Conservation (phyloP, 1,284 basidiomycete species). For the Erythrobasidium hasegawianum region DNA sequence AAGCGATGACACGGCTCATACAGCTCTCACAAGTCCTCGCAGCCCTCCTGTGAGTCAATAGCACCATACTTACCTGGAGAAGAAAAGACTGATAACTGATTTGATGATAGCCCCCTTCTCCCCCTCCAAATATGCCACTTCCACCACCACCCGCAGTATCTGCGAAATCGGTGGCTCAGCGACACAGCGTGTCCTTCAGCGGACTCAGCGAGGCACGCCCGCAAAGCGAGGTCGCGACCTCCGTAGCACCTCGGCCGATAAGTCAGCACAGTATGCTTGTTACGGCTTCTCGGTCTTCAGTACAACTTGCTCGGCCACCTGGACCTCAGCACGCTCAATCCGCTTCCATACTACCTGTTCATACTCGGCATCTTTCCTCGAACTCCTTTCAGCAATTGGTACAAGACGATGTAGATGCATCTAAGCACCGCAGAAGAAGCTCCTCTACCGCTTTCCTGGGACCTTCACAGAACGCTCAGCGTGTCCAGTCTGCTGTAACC, state of each 20-base stretch:
- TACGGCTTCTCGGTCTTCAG: not conserved
- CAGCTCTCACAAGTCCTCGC: not conserved
- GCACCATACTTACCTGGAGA: not conserved
- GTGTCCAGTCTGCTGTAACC: too few relatives aligned
- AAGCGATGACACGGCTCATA: not conserved
- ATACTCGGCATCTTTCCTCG: not conserved
- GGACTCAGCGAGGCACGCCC: not conserved
- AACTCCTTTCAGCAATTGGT: not conserved
- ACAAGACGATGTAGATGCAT: not conserved
- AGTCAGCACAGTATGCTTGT: constrained; percentile 14
- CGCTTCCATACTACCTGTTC: not conserved
- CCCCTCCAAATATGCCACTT: not conserved
- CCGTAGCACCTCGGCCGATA: constrained; percentile 13
- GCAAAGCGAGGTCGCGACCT: not conserved
- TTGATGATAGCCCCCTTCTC: not conserved
- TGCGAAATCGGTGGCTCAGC: not conserved
- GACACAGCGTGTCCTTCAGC: constrained; percentile 13
- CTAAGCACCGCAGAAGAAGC: not conserved
- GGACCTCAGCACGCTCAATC: constrained; percentile 4
- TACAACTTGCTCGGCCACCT: not conserved
- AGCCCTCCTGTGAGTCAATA: not conserved
- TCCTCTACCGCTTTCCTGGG: not conserved
- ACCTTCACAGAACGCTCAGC: too few relatives aligned
- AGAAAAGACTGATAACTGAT: not conserved
- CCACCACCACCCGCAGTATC: not conserved